Conservation (phyloP, 495 filamentous ascomycete species). For the Friedmanniomyces simplex region DNA sequence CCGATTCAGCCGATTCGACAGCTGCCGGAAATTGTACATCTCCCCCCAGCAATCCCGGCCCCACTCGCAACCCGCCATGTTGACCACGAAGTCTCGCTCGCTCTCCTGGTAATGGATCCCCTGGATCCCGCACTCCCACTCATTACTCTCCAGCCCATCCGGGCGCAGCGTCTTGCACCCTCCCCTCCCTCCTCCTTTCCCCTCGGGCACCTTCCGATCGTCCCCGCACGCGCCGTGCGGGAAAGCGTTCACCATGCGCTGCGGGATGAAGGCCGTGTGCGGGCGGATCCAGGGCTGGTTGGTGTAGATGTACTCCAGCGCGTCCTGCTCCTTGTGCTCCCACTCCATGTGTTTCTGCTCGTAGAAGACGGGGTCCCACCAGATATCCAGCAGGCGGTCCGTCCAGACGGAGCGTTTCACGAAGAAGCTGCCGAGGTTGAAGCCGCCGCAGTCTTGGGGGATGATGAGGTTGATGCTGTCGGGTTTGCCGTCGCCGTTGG, state of each 20-base stretch:
- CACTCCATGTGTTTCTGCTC: slow-evolving; percentile 99
- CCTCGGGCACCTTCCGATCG: slow-evolving; percentile 31
- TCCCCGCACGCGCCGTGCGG: slow-evolving; percentile 82
- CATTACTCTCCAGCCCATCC: slow-evolving; percentile 44
- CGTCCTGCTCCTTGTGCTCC: slow-evolving; percentile 98
- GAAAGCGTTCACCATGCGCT: slow-evolving; percentile 90
- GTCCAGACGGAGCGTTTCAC: slow-evolving; percentile 75
- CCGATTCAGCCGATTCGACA: slow-evolving; percentile 78
- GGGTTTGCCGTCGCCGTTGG: slow-evolving; percentile 60
- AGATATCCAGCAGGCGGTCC: slow-evolving; percentile 85
- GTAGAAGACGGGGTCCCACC: slow-evolving; percentile 98
- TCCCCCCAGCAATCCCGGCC: slow-evolving; percentile 96
- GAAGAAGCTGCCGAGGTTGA: slow-evolving; percentile 96
- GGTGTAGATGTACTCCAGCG: slow-evolving; percentile 82
- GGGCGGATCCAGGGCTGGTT: slow-evolving; percentile 89
- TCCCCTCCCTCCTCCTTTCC: no score
- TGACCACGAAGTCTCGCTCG: slow-evolving; percentile 90
- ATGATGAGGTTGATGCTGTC: slow-evolving; percentile 77
- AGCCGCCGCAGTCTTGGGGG: slow-evolving; percentile 89
- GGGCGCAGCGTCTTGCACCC: slow-evolving; percentile 4
- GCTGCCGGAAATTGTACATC: slow-evolving; percentile 83
- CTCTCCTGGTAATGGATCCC: slow-evolving; percentile 75
- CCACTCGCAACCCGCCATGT: slow-evolving; percentile 97
- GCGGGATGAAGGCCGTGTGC: slow-evolving; percentile 79
- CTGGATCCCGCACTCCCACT: slow-evolving; percentile 48